A percentile compares a stretch with the other conserved stretches of the same genome.
These are phyloP conservation scores for Prosopis cineraria DNA, from an alignment of 306 rosid genomes.

Conservation along the genomic window DNA sequence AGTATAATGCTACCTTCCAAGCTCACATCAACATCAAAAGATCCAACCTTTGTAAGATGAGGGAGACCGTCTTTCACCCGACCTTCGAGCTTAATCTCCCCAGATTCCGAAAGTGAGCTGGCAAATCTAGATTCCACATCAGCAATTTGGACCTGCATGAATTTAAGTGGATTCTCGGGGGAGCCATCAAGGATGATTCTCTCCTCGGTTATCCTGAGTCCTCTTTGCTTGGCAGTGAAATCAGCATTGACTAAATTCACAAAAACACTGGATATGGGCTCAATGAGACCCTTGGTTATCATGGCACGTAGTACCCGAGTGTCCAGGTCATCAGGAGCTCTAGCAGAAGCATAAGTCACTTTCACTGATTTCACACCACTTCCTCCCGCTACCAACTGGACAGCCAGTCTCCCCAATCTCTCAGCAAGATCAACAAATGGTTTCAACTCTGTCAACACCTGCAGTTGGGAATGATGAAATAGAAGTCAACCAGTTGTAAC, in stretches of 20 bases:
- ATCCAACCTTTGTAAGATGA: constrained; percentile 91
- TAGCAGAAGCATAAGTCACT: constrained; percentile 83
- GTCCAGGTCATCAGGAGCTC: constrained; percentile 98
- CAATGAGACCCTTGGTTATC: constrained; percentile 96
- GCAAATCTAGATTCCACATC: constrained; percentile 94
- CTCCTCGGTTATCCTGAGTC: constrained; percentile 87
- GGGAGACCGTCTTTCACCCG: constrained; percentile 90
- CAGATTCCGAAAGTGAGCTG: constrained; percentile 84
- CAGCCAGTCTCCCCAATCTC: constrained; percentile 93
- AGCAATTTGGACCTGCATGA: constrained; percentile 85
- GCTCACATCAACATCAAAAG: constrained; percentile 95
- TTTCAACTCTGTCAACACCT: constrained; percentile 86
- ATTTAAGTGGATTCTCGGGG: constrained; percentile 84
- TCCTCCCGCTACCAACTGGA: constrained; percentile 97
- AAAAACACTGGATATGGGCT: constrained; percentile 89
- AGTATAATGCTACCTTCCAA: constrained; percentile 91
- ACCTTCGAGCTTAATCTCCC: constrained; percentile 90
- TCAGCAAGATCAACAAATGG: constrained; percentile 94
- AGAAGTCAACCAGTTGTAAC: background rate
- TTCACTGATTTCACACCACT: constrained; percentile 92
- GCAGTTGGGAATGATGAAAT: constrained; percentile 30
- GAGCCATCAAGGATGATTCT: constrained; percentile 78
- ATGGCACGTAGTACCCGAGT: constrained; percentile 97
- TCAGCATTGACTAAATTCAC: constrained; percentile 98
- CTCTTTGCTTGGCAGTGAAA: constrained; percentile 97